A percentile compares a stretch with the other conserved stretches of the same genome.
phyloP scores from a whole-genome alignment of 768 basidiomycete species.

The Russula brevipes region DNA sequence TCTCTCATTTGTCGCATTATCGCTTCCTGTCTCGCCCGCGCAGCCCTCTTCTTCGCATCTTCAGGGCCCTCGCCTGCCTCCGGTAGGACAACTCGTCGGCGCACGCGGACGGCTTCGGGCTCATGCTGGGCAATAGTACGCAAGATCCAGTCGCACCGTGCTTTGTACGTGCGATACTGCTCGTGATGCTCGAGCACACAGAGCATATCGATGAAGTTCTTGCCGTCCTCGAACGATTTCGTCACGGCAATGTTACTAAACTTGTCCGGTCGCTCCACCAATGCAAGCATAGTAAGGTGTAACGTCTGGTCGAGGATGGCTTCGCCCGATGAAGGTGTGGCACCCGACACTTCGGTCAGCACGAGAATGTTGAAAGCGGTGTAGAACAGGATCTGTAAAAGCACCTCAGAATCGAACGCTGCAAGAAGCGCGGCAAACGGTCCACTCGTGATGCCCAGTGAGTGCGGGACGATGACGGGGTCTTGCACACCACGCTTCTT shows the following conservation, averaged over 20 bases:
- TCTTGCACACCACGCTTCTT: conserved; percentile 61
- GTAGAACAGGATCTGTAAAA: conserved; percentile 81
- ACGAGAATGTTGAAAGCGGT: conserved; percentile 69
- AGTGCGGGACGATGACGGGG: conserved; percentile 70
- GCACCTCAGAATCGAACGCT: conserved; percentile 62
- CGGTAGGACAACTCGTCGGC: conserved; percentile 42
- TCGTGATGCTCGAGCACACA: conserved; percentile 76
- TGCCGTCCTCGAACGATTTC: conserved; percentile 52
- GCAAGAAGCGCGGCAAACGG: conserved; percentile 64
- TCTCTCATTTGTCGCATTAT: conserved; percentile 96
- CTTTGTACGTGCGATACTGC: conserved; percentile 59
- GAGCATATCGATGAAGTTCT: conserved; percentile 65
- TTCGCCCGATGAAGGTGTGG: conserved; percentile 73
- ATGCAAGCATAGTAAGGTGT: conserved; percentile 79
- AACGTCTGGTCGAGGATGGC: conserved; percentile 86
- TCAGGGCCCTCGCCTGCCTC: conserved; percentile 45
- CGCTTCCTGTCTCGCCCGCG: conserved; percentile 84
- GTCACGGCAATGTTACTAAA: conserved; percentile 58
- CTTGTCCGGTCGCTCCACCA: conserved; percentile 59
- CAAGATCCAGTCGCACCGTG: conserved; percentile 74
- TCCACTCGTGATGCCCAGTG: conserved; percentile 56
- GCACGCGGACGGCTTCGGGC: conserved; percentile 50
- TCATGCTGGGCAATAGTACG: conserved; percentile 50
- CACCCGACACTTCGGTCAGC: conserved; percentile 53
- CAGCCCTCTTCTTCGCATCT: conserved; percentile 75